Base-by-base conservation (phyloP, 345 rosid species). In the Brassica nigra region DNA sequence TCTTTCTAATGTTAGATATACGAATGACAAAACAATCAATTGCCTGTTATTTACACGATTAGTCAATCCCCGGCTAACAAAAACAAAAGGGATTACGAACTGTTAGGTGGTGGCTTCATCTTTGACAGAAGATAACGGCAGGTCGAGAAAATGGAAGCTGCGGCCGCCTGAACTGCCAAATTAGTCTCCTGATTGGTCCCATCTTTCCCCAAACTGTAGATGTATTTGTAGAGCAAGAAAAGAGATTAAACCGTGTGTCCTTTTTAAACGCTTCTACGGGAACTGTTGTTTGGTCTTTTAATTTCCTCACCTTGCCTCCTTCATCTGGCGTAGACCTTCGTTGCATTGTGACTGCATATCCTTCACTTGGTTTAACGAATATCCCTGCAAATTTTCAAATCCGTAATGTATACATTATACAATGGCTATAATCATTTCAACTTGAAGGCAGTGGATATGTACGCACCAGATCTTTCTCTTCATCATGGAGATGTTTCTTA, bases 81-180 rank as follows among this genome's bases (percentile, higher is more conserved):
- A 62, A 49, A 30, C 20, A 70, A 55, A 23, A 80, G 64, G 1
- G 27, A 57, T 91, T 83, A 95, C 77, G 84, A 91, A 63, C 92
- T 85, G 14, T 97, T 80, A 28, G 87, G 87, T 0, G 78, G 57
- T 27, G 70, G 69, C 37, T 90, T 89, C 74, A 88, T 93, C 84
- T 86, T 89, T 2, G 98, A 87, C 71, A 76, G 68, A 73, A 93
- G 74, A 79, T 88, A 91, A 78, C 84, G 81, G 86, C 96, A 90
- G 9, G 98, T 93, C 0, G 99, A 91, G 64, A 93, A 95, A 55
- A 95, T 88, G 59, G 99, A 93, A 79, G 99, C 99, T 74, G 99
- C 99, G 68, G 99, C 97, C 12, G 99, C 98, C 83, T 85, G 86
- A 30, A 93, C 88, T 47, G 97, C 93, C 76, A 89, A 77, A 75